Conservation (phyloP, 495 filamentous ascomycete species). For the Mytilinidion resinicola region DNA sequence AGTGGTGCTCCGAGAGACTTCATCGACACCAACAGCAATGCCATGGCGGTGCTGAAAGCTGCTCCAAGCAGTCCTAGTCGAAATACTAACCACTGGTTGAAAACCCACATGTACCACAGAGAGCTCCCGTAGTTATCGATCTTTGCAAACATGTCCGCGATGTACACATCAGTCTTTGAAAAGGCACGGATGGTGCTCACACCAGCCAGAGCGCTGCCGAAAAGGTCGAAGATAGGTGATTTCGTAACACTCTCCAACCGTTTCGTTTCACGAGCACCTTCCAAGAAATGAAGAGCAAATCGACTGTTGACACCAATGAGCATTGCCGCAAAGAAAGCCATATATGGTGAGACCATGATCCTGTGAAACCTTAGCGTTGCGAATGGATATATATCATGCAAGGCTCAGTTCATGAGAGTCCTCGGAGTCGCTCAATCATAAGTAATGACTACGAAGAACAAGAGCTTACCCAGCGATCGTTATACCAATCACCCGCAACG, state of each 20-base stretch:
- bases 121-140: slow-evolving; percentile 59
- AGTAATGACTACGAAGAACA: background rate
- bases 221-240: slow-evolving; percentile 71
- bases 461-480: slow-evolving; percentile 45
- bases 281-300: slow-evolving; percentile 55
- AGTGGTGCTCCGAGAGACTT: slow-evolving; percentile 64
- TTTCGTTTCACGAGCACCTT: slow-evolving; percentile 69
- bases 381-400: background rate
- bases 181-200: slow-evolving; percentile 72
- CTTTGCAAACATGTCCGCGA: slow-evolving; percentile 57
- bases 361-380: background rate
- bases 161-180: slow-evolving; percentile 55
- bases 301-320: slow-evolving; percentile 51
- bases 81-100: slow-evolving; percentile 7
- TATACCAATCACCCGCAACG: slow-evolving; percentile 34
- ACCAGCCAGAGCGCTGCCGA: slow-evolving; percentile 63
- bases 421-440: background rate
- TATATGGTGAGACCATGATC: slow-evolving; percentile 55
- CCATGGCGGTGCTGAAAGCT: slow-evolving; percentile 60
- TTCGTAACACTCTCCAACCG: slow-evolving; percentile 67
- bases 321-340: slow-evolving; percentile 51
- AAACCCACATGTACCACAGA: slow-evolving; percentile 57
- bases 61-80: slow-evolving; percentile 50
- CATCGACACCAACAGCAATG: slow-evolving; percentile 48
- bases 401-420: background rate